A percentile compares a stretch with the other conserved stretches of the same genome.
Evolutionary conservation across 345 rosid species (phyloP).

Genomic region (Angophora floribunda): DNA sequence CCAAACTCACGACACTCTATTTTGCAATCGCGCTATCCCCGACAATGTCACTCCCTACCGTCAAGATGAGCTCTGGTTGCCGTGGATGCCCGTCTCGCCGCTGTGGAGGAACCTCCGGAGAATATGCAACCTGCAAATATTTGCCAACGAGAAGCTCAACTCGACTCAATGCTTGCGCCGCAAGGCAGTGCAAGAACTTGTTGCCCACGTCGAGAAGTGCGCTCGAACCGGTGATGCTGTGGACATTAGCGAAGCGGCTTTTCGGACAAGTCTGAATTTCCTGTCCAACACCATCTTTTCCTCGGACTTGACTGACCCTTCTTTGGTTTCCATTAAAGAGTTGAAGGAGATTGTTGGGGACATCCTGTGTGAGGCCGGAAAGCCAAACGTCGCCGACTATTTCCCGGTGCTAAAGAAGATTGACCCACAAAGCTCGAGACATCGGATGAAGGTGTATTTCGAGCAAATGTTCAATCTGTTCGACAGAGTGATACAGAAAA

Average conservation of each 20-base stretch:
- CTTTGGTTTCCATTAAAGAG: neutral
- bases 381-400: slow-evolving; percentile 26
- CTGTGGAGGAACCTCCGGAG: slow-evolving; percentile 7
- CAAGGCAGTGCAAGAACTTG: slow-evolving; percentile 3
- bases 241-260: slow-evolving; percentile 21
- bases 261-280: slow-evolving; percentile 1
- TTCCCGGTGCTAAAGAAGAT: slow-evolving; percentile 18
- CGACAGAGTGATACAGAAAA: slow-evolving; percentile 6
- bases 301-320: slow-evolving; percentile 1
- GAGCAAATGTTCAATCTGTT: slow-evolving; percentile 7
- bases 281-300: slow-evolving; percentile 15
- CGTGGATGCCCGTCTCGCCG: neutral
- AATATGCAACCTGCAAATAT: neutral
- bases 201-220: slow-evolving; percentile 1
- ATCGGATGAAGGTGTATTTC: slow-evolving; percentile 1
- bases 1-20: slow-evolving; percentile 1
- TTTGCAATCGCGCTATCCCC: neutral
- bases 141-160: slow-evolving; percentile 6
- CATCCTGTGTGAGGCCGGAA: neutral
- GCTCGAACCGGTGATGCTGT: slow-evolving; percentile 15
- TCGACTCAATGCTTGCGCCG: neutral
- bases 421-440: slow-evolving; percentile 19
- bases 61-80: neutral
- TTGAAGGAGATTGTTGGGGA: neutral
- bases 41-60: neutral